These are phyloP conservation scores for Cryomyces antarcticus DNA, from an alignment of 495 filamentous ascomycete species.

Conservation along the genomic window DNA sequence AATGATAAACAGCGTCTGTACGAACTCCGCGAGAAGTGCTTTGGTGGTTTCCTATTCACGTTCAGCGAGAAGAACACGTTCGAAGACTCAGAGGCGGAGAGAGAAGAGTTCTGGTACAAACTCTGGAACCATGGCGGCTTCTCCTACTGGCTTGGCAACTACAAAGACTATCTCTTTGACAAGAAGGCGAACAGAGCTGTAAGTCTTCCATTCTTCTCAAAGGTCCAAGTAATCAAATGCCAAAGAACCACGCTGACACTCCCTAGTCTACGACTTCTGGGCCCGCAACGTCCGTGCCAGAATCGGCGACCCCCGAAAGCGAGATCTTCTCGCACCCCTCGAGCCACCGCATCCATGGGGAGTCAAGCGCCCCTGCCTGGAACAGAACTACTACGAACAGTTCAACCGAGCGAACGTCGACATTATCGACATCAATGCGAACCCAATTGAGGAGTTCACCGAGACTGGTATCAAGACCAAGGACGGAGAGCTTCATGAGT, in stretches of 20 bases:
- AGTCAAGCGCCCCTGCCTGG: constrained; percentile 32
- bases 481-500: constrained; percentile 22
- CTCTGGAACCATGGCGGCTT: constrained; percentile 31
- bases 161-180: constrained; percentile 27
- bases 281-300: constrained; percentile 27
- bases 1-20: neutral
- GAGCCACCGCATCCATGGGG: constrained; percentile 32
- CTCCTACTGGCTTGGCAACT: constrained; percentile 27
- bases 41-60: constrained; percentile 25
- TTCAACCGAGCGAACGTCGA: constrained; percentile 35
- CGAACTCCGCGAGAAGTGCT: constrained; percentile 16
- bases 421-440: constrained; percentile 28
- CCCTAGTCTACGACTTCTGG: constrained; percentile 36
- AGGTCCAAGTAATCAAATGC: too few species aligned
- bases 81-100: constrained; percentile 25
- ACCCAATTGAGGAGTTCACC: constrained; percentile 28
- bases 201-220: too few species aligned
- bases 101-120: constrained; percentile 24
- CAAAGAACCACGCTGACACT: too few species aligned
- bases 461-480: constrained; percentile 23
- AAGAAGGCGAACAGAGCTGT: constrained; percentile 20
- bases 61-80: constrained; percentile 21
- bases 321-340: constrained; percentile 33
- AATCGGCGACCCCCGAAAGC: constrained; percentile 26
- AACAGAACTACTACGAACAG: constrained; percentile 34